These are phyloP conservation scores for Brassica balearica DNA, from an alignment of 441 rosid species.

Conservation along the genomic window DNA sequence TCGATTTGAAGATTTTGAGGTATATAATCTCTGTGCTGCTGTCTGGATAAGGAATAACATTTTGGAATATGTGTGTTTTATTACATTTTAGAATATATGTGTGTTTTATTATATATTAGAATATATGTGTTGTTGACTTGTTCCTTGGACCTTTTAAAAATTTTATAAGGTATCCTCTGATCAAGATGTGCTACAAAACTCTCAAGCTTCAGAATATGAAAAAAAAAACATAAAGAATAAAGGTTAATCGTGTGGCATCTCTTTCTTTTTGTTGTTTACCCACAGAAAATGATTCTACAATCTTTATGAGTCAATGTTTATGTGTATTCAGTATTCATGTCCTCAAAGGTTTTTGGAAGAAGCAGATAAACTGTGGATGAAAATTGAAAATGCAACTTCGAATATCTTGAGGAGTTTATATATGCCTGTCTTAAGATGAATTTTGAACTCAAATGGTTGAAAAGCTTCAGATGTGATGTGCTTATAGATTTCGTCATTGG, in stretches of 20 bases:
- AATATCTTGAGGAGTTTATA: conserved; percentile 1
- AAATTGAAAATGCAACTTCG: background rate
- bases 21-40: conserved; percentile 31
- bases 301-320: conserved; percentile 33
- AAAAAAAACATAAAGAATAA: conserved; percentile 28
- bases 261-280: conserved; percentile 29
- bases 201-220: conserved; percentile 13
- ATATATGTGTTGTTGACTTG: conserved; percentile 31
- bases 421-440: background rate
- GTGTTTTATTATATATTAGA: background rate
- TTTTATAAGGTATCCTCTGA: conserved; percentile 32
- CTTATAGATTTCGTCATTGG: background rate
- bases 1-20: conserved; percentile 34
- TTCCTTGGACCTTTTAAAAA: conserved; percentile 23
- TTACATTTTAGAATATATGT: background rate
- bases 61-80: conserved; percentile 22
- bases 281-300: conserved; percentile 36
- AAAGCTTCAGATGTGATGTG: background rate
- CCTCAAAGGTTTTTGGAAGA: conserved; percentile 23
- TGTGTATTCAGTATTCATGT: conserved; percentile 30
- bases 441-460: background rate
- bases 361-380: background rate
- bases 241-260: conserved; percentile 10
- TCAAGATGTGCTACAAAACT: conserved; percentile 28
- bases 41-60: conserved; percentile 40